Conservation (phyloP, 2,329 filamentous ascomycete species). For the Sporothrix brasiliensis region DNA sequence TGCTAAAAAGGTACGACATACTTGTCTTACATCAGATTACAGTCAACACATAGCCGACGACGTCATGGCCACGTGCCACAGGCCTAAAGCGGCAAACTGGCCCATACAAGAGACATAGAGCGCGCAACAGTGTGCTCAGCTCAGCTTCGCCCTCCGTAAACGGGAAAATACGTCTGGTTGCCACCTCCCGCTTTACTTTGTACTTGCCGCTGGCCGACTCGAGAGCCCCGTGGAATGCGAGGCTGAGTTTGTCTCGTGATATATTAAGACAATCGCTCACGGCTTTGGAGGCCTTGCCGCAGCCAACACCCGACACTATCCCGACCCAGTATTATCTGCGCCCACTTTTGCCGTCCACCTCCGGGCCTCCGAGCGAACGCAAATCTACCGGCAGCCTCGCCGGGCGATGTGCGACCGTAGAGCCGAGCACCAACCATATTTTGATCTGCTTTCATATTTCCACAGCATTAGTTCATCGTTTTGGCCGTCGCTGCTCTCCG, state of each 20-base stretch:
- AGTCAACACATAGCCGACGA: neutral
- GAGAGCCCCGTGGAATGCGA: neutral
- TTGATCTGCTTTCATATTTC: neutral
- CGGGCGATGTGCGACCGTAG: neutral
- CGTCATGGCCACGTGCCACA: constrained; percentile 29
- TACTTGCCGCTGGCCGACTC: neutral
- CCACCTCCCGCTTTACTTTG: neutral
- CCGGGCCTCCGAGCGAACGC: neutral
- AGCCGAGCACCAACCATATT: neutral
- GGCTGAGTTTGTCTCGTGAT: no score
- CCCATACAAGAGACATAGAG: neutral
- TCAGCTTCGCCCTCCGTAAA: constrained; percentile 1
- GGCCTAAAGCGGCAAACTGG: constrained; percentile 16
- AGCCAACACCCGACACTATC: neutral
- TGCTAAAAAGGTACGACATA: neutral
- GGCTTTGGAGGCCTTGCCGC: neutral
- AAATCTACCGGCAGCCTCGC: neutral
- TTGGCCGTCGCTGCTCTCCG: neutral
- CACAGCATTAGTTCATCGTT: neutral
- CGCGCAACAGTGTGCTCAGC: neutral
- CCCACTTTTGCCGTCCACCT: neutral
- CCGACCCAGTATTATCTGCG: neutral
- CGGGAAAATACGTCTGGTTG: neutral
- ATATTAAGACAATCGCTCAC: no score
- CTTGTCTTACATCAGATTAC: neutral